Evolutionary conservation across 1,139 yeast species (phyloP).

Genomic region (Saccharomyces pastorianus): DNA sequence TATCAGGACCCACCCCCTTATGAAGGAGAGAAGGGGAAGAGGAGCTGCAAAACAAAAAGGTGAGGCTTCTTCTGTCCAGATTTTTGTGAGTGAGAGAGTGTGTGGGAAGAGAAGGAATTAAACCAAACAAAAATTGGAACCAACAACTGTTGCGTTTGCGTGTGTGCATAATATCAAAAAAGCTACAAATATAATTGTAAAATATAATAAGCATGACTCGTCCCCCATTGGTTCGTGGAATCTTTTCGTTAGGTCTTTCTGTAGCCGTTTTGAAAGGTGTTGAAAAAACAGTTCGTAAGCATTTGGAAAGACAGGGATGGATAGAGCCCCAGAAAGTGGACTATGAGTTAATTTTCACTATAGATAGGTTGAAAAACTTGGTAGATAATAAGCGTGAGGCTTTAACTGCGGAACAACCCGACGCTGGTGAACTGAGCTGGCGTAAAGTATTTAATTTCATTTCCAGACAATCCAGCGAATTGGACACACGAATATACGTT

Average conservation of each 20-base stretch:
- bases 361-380: not conserved
- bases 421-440: constrained; percentile 4
- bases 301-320: not conserved
- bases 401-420: not conserved
- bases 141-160: not conserved
- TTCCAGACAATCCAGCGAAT: constrained; percentile 4
- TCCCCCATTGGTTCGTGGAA: not conserved
- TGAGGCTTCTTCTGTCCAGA: not conserved
- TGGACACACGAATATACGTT: constrained; percentile 8
- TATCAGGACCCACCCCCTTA: not conserved
- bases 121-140: not conserved
- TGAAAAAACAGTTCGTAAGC: not conserved
- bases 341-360: not conserved
- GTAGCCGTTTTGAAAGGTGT: not conserved
- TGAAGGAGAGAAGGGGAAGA: not conserved
- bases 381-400: not conserved
- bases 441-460: constrained; percentile 7
- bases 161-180: not conserved
- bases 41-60: not conserved
- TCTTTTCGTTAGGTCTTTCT: not conserved
- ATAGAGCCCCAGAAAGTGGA: not conserved
- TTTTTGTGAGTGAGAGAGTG: not conserved
- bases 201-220: not conserved
- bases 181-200: not conserved
- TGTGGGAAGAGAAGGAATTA: not conserved